Percentiles rank a stretch among this genome's conserved stretches.
Evolutionary conservation across 2,329 filamentous ascomycete genomes (phyloP).

Genomic region (Trichophyton mentagrophytes): DNA sequence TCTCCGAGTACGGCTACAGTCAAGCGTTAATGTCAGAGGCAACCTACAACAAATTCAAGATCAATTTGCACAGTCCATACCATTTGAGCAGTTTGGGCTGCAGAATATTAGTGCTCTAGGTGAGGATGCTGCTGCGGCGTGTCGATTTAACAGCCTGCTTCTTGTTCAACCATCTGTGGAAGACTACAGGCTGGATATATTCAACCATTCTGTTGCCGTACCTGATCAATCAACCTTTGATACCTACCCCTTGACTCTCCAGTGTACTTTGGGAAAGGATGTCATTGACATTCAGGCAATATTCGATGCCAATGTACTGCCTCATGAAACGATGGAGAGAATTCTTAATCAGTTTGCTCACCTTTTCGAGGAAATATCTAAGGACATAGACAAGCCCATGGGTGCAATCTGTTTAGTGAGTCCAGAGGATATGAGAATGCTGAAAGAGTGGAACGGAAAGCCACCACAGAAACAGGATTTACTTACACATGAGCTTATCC

Average conservation of each 20-base stretch:
- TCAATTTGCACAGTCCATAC: slow-evolving; percentile 42
- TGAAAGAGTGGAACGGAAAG: slow-evolving; percentile 1
- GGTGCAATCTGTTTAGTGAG: not conserved
- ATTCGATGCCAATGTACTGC: not conserved
- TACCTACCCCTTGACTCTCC: not conserved
- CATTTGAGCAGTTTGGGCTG: slow-evolving; percentile 41
- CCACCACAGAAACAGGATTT: not conserved
- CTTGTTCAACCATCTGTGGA: slow-evolving; percentile 18
- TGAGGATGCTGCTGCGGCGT: slow-evolving; percentile 29
- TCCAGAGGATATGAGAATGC: not conserved
- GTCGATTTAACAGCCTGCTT: slow-evolving; percentile 30
- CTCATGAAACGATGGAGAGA: not conserved
- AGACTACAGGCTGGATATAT: not conserved
- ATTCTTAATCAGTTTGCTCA: not conserved
- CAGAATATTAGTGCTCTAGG: slow-evolving; percentile 40
- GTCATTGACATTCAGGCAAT: not conserved
- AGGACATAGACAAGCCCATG: not conserved
- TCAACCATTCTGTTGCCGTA: not conserved
- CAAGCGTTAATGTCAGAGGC: not conserved
- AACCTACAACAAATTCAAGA: slow-evolving; percentile 40
- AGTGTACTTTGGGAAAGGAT: not conserved
- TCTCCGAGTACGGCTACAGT: slow-evolving; percentile 21
- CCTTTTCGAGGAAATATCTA: not conserved
- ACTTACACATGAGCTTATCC: slow-evolving; percentile 14
- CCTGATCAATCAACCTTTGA: not conserved